Conservation (phyloP, 1,284 basidiomycete species). For the Anthracocystis setariae region DNA sequence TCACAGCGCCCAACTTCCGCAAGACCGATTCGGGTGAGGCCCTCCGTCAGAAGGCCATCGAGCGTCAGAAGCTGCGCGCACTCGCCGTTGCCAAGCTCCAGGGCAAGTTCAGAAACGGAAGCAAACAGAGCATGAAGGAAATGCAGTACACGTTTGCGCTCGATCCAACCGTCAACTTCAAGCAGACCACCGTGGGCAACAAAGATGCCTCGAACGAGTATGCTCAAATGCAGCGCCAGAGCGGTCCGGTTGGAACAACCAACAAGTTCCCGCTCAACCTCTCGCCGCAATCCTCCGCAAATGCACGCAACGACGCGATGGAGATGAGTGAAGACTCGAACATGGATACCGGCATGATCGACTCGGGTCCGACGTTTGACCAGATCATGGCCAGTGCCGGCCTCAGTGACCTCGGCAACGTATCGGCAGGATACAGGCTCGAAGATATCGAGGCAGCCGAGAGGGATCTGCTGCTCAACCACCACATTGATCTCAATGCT, state of each 20-base stretch:
- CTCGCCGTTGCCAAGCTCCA: constrained; percentile 47
- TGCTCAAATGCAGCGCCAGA: constrained; percentile 29
- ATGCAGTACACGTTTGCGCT: constrained; percentile 47
- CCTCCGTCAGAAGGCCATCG: constrained; percentile 41
- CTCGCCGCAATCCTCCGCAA: constrained; percentile 21
- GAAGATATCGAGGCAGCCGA: constrained; percentile 55
- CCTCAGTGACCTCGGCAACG: constrained; percentile 8
- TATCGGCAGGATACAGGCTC: constrained; percentile 32
- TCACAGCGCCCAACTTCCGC: constrained; percentile 49
- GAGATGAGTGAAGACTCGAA: constrained; percentile 11
- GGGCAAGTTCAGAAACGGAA: constrained; percentile 33
- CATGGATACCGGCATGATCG: constrained; percentile 11
- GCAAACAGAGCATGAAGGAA: constrained; percentile 43
- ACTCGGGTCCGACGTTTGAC: constrained; percentile 22
- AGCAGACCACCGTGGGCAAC: constrained; percentile 40
- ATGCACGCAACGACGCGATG: constrained; percentile 19
- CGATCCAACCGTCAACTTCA: constrained; percentile 46
- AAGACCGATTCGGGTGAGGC: constrained; percentile 49
- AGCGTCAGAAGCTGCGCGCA: constrained; percentile 45
- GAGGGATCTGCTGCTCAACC: constrained; percentile 44
- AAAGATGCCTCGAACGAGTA: constrained; percentile 34
- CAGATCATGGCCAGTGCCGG: constrained; percentile 41
- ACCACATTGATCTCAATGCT: constrained; percentile 52
- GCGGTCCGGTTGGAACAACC: constrained; percentile 36
- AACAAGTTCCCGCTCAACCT: constrained; percentile 42